A percentile compares a stretch with the other conserved stretches of the same genome.
These are phyloP conservation scores for Tricholoma matsutake DNA, from an alignment of 768 basidiomycete genomes.

Conservation along the genomic window DNA sequence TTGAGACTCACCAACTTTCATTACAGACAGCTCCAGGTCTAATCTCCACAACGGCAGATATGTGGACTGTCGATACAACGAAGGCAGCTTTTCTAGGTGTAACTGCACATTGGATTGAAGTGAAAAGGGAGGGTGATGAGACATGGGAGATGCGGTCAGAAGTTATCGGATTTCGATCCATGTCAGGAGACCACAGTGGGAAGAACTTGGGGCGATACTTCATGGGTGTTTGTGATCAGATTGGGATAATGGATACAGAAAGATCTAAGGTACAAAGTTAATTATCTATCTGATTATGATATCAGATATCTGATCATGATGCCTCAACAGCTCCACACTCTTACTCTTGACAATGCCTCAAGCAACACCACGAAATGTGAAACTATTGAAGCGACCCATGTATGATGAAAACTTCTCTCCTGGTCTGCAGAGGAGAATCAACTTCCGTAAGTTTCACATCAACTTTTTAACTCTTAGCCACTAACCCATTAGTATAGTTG, in stretches of 20 bases:
- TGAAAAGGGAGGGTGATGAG: background rate
- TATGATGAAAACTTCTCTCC: background rate
- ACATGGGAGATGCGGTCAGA: constrained; percentile 14
- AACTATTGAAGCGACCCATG: constrained; percentile 13
- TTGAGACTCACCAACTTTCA: background rate
- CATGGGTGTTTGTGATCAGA: too few relatives aligned
- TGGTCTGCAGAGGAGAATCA: constrained; percentile 6
- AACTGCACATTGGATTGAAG: constrained; percentile 21
- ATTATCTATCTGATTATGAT: background rate
- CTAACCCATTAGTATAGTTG: too few relatives aligned
- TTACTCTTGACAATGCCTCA: constrained; percentile 20
- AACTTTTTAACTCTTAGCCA: too few relatives aligned
- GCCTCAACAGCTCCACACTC: constrained; percentile 12
- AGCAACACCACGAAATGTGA: constrained; percentile 10
- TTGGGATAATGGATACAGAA: too few relatives aligned
- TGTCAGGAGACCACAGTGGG: too few relatives aligned
- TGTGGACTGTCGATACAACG: background rate
- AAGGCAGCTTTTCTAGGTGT: constrained; percentile 8
- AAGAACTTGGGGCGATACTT: too few relatives aligned
- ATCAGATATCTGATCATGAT: background rate
- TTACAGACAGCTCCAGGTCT: constrained; percentile 15
- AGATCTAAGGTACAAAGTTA: too few relatives aligned
- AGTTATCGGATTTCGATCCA: too few relatives aligned
- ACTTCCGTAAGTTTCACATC: too few relatives aligned
- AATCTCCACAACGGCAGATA: constrained; percentile 13